These are phyloP conservation scores for Geotrichum phurueaensis DNA, from an alignment of 1,139 yeast genomes.

Conservation along the genomic window DNA sequence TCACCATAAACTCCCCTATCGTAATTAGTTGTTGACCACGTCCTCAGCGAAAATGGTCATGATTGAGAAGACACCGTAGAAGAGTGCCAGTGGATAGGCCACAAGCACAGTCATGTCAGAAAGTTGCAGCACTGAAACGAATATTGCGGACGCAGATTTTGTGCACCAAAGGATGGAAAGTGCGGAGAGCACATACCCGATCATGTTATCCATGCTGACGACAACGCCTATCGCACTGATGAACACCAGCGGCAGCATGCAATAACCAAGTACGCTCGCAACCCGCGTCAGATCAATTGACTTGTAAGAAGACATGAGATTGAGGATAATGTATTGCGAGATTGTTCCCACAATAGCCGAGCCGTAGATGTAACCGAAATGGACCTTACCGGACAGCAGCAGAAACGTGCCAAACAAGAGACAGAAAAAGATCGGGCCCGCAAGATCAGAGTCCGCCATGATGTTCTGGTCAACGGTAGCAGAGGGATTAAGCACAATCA, in stretches of 20 bases:
- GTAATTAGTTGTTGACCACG: slow-evolving; percentile 18
- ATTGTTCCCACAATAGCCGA: slow-evolving; percentile 89
- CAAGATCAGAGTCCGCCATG: slow-evolving; percentile 85
- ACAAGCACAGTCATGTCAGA: slow-evolving; percentile 83
- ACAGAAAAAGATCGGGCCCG: slow-evolving; percentile 91
- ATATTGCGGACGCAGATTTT: slow-evolving; percentile 87
- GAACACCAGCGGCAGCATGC: slow-evolving; percentile 82
- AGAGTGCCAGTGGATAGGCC: slow-evolving; percentile 89
- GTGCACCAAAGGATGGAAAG: slow-evolving; percentile 90
- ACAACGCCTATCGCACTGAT: slow-evolving; percentile 72
- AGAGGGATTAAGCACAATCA: slow-evolving; percentile 78
- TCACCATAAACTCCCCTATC: not conserved
- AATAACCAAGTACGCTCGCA: slow-evolving; percentile 90
- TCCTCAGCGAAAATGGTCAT: slow-evolving; percentile 85
- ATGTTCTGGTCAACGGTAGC: slow-evolving; percentile 63
- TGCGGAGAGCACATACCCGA: slow-evolving; percentile 68
- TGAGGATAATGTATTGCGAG: slow-evolving; percentile 75
- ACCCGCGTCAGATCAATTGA: slow-evolving; percentile 65
- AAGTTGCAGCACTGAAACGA: slow-evolving; percentile 76
- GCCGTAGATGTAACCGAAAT: slow-evolving; percentile 94
- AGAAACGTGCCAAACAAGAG: slow-evolving; percentile 80
- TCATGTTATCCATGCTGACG: slow-evolving; percentile 57
- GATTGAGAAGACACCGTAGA: slow-evolving; percentile 89
- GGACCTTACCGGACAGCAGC: slow-evolving; percentile 83
- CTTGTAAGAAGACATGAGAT: slow-evolving; percentile 62